Percentiles rank a stretch among this genome's conserved stretches.
Conservation (phyloP, 1,284 basidiomycete species). For the Singerocomus inundabilis region DNA sequence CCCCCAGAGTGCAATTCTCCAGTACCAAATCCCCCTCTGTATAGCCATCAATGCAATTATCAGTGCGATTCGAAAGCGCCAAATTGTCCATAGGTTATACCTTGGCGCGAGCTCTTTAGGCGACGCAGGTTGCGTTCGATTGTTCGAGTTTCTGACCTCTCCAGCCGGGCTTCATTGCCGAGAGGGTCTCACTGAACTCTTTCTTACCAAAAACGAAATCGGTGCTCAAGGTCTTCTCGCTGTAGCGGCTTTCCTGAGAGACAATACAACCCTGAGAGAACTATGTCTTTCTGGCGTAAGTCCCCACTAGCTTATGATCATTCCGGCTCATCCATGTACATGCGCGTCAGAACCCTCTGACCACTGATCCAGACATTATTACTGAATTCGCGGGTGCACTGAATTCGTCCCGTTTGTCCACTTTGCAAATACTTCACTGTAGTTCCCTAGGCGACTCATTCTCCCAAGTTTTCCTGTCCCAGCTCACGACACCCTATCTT, state of each 20-base stretch:
- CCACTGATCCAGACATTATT: slow-evolving; percentile 24
- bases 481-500: slow-evolving; percentile 46
- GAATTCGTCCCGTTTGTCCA: slow-evolving; percentile 33
- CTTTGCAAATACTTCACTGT: slow-evolving; percentile 31
- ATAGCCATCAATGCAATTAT: slow-evolving; percentile 28
- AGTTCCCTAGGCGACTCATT: slow-evolving; percentile 45
- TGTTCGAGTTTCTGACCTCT: slow-evolving; percentile 57
- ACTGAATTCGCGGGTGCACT: slow-evolving; percentile 32
- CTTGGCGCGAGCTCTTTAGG: slow-evolving; percentile 32
- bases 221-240: slow-evolving; percentile 53
- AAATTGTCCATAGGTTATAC: slow-evolving; percentile 31
- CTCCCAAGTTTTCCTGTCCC: slow-evolving; percentile 47
- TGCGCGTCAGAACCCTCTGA: slow-evolving; percentile 28
- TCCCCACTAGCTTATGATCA: slow-evolving; percentile 32
- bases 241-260: slow-evolving; percentile 51
- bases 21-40: neutral
- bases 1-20: neutral
- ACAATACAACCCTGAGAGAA: slow-evolving; percentile 47
- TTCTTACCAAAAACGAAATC: slow-evolving; percentile 56
- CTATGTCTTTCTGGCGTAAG: slow-evolving; percentile 61
- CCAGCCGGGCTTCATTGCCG: slow-evolving; percentile 43
- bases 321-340: slow-evolving; percentile 2
- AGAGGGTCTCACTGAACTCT: slow-evolving; percentile 49
- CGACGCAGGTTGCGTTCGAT: slow-evolving; percentile 52
- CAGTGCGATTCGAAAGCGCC: slow-evolving; percentile 29